Percentiles rank a stretch among this genome's conserved stretches.
Evolutionary conservation across 495 filamentous ascomycete species (phyloP).

Genomic region (Polyplosphaeria fusca): DNA sequence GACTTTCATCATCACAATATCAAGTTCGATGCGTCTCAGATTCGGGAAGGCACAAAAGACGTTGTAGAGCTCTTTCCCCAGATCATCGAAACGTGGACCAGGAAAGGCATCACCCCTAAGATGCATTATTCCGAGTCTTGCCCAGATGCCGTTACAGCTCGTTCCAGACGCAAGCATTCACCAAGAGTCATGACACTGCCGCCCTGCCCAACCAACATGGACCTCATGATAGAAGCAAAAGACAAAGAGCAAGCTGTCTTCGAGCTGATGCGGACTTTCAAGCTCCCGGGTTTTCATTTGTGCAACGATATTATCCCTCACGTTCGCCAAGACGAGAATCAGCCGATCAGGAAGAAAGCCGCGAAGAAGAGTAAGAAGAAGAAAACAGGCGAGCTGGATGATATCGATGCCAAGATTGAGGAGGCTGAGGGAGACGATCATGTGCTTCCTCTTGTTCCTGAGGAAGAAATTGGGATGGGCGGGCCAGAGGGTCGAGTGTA

Average conservation of each 20-base stretch:
- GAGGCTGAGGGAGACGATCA: conserved; percentile 33
- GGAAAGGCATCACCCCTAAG: conserved; percentile 86
- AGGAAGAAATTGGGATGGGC: conserved; percentile 82
- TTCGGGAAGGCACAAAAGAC: conserved; percentile 84
- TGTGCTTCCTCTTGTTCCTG: conserved; percentile 48
- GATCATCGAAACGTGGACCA: conserved; percentile 80
- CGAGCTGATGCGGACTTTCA: conserved; percentile 84
- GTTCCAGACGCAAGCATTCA: conserved; percentile 79
- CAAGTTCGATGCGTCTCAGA: conserved; percentile 64
- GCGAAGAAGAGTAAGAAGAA: conserved; percentile 47
- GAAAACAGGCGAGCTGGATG: conserved; percentile 45
- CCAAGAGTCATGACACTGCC: conserved; percentile 73
- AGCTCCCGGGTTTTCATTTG: conserved; percentile 69
- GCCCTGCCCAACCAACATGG: conserved; percentile 77
- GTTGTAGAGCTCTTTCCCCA: conserved; percentile 67
- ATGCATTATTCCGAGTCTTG: conserved; percentile 93
- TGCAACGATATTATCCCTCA: conserved; percentile 79
- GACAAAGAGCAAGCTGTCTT: conserved; percentile 98
- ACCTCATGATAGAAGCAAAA: conserved; percentile 98
- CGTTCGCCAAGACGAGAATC: conserved; percentile 75
- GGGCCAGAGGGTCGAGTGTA: conserved; percentile 83
- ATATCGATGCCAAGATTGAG: conserved; percentile 48
- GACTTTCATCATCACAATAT: conserved; percentile 98
- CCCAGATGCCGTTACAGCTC: conserved; percentile 66
- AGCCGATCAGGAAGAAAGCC: conserved; percentile 47